A percentile compares a stretch with the other conserved stretches of the same genome.
Evolutionary conservation across 345 rosid genomes (phyloP).

Genomic region (Camelina sativa): DNA sequence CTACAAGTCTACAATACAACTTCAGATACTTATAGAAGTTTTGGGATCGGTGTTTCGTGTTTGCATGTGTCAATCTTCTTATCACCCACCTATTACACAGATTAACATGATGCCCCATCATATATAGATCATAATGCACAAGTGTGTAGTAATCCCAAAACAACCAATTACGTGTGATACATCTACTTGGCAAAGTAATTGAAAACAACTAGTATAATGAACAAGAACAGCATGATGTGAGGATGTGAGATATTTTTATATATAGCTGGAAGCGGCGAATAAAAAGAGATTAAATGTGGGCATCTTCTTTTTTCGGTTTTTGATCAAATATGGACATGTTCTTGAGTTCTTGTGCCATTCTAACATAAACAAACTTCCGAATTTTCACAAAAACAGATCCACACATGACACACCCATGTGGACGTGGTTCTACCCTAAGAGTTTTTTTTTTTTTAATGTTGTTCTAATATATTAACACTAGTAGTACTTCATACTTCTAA

Average conservation of each 20-base stretch:
- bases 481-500: no score
- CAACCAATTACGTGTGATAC: constrained; percentile 25
- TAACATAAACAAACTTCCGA: constrained; percentile 9
- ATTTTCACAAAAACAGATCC: constrained; percentile 28
- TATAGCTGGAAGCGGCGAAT: constrained; percentile 40
- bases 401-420: constrained; percentile 31
- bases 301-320: neutral
- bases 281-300: constrained; percentile 32
- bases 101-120: constrained; percentile 11
- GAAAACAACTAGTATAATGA: neutral
- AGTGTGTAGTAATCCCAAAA: constrained; percentile 5
- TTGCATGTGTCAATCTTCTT: constrained; percentile 8
- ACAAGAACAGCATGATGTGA: constrained; percentile 9
- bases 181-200: constrained; percentile 13
- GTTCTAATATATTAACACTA: no score
- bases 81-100: constrained; percentile 17
- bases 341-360: constrained; percentile 27
- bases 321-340: constrained; percentile 10
- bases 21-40: neutral
- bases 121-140: constrained; percentile 14
- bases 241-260: neutral
- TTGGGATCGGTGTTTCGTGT: neutral
- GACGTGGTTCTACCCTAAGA: constrained; percentile 24
- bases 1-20: neutral
- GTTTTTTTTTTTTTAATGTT: no score